Evolutionary conservation across 2,329 filamentous ascomycete species (phyloP), one percentile per base, ranked within the genome.

Genomic region (Cadophora gregata): DNA sequence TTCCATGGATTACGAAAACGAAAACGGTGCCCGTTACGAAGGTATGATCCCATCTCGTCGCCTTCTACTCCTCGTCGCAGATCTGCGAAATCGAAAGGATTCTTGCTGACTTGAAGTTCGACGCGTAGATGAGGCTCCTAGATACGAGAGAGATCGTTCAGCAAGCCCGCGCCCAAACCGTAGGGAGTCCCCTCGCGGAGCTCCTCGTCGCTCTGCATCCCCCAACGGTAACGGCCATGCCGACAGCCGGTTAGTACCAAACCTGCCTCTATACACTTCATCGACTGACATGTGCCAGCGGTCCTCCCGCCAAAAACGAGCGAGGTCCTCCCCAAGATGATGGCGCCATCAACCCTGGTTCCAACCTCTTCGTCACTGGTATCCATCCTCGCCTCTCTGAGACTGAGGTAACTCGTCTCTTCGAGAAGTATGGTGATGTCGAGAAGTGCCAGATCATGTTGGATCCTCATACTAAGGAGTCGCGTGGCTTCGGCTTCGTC

Each of bases 371-470:
- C 80, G 96, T 99, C 73, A 99, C 96, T 71, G 96, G 96, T 75
- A 99, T 99, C 73, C 93, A 98, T 80, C 96, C 96, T 66, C 92
- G 92, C 76, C 87, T 99, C 72, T 90, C 87, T 58, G 96, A 99
- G 80, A 87, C 90, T 19, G 96, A 98, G 78, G 93, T 99, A 69
- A 91, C 92, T 63, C 93, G 93, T 79, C 90, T 99, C 72, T 99
- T 99, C 78, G 93, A 97, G 83, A 99, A 98, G 82, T 98, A 98
- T 77, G 96, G 96, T 74, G 93, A 97, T 78, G 96, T 99, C 62
- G 95, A 98, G 83, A 98, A 96, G 83, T 98, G 95, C 84, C 96
- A 97, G 80, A 99, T 99, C 83, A 99, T 99, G 96, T 89, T 95
- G 77, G 96, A 99, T 78, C 96, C 96, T 69, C 96, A 99, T 81